Conservation (phyloP, 2,329 filamentous ascomycete genomes). For the Microsporum ferrugineum region DNA sequence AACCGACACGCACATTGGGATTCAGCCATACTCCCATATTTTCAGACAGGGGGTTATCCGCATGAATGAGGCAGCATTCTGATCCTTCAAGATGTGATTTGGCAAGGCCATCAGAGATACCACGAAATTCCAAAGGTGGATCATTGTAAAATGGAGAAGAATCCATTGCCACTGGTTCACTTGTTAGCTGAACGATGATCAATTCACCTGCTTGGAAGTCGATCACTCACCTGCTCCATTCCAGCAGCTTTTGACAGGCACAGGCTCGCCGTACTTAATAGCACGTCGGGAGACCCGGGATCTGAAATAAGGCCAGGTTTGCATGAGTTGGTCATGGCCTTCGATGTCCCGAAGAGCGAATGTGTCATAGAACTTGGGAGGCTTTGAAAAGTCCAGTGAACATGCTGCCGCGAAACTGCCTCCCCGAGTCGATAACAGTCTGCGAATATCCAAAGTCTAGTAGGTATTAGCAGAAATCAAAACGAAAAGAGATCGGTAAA, state of each 20-base stretch:
- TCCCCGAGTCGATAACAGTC: slow-evolving; percentile 48
- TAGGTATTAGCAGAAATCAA: slow-evolving; percentile 21
- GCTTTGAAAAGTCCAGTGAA: slow-evolving; percentile 57
- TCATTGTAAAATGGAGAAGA: slow-evolving; percentile 18
- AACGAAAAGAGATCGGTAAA: not conserved
- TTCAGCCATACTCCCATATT: slow-evolving; percentile 29
- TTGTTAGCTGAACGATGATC: not conserved
- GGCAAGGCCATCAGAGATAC: slow-evolving; percentile 50
- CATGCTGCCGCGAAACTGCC: slow-evolving; percentile 56
- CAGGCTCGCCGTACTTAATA: slow-evolving; percentile 7
- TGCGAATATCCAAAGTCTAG: slow-evolving; percentile 42
- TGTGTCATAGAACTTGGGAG: slow-evolving; percentile 60
- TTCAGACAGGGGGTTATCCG: slow-evolving; percentile 26
- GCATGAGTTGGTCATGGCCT: slow-evolving; percentile 51
- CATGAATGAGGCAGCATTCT: slow-evolving; percentile 57
- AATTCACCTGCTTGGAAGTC: slow-evolving; percentile 8
- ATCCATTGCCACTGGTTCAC: slow-evolving; percentile 10
- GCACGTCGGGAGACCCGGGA: slow-evolving; percentile 12
- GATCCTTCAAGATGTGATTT: slow-evolving; percentile 52
- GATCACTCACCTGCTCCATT: slow-evolving; percentile 10
- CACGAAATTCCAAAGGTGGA: slow-evolving; percentile 48
- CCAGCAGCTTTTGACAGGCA: slow-evolving; percentile 14
- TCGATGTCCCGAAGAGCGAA: slow-evolving; percentile 59
- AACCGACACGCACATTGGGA: slow-evolving; percentile 31
- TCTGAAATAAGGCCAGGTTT: slow-evolving; percentile 51